Conservation (phyloP, 768 basidiomycete genomes). For the Roridomyces roridus region DNA sequence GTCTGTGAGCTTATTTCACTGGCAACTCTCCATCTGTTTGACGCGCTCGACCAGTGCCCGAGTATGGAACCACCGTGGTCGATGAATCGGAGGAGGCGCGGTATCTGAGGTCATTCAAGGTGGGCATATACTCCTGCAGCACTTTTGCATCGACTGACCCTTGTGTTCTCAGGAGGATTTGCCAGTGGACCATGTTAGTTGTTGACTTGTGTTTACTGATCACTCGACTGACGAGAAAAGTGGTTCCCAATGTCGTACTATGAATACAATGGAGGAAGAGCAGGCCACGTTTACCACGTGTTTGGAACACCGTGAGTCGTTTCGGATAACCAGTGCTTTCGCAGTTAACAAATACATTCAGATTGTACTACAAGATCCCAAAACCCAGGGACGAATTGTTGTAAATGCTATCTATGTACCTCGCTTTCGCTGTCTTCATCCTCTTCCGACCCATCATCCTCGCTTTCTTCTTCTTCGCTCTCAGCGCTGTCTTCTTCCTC, state of each 20-base stretch:
- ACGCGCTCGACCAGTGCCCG: no score
- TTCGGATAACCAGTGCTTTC: no score
- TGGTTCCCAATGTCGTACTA: conserved; percentile 83
- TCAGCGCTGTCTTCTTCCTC: conserved; percentile 34
- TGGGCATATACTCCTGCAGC: no score
- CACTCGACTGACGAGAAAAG: conserved; percentile 37
- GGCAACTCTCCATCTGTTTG: no score
- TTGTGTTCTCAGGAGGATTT: conserved; percentile 50
- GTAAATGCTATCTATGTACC: conserved; percentile 17
- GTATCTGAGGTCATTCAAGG: conserved; percentile 68
- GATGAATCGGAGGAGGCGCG: conserved; percentile 68
- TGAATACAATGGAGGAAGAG: conserved; percentile 58
- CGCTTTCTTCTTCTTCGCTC: conserved; percentile 29
- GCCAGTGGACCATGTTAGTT: conserved; percentile 64
- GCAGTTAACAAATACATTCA: no score
- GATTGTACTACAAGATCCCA: conserved; percentile 57
- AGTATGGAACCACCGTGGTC: conserved; percentile 53
- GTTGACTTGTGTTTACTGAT: neutral
- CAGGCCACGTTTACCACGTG: conserved; percentile 81
- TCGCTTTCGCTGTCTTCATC: conserved; percentile 34
- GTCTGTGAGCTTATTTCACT: no score
- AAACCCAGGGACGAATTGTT: conserved; percentile 32
- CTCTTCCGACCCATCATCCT: conserved; percentile 34
- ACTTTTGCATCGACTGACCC: no score
- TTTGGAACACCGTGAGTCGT: conserved; percentile 59